A percentile compares a stretch with the other conserved stretches of the same genome.
These are phyloP conservation scores for Herpetospermum pedunculosum DNA, from an alignment of 306 rosid species.

Conservation along the genomic window DNA sequence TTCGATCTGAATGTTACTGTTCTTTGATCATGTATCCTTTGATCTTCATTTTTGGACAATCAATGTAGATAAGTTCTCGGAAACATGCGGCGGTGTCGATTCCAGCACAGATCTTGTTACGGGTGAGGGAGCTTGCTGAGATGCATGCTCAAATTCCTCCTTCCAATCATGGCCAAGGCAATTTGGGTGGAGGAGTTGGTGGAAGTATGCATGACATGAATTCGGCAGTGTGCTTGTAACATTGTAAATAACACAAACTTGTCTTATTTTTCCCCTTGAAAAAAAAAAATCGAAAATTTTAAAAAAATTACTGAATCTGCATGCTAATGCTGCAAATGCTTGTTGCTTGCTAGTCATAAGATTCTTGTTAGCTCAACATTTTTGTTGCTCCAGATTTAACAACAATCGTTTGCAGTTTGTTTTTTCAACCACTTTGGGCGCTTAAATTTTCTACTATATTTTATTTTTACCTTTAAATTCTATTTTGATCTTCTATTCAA, in stretches of 20 bases:
- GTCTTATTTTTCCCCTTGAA: constrained; percentile 14
- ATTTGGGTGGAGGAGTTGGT: constrained; percentile 21
- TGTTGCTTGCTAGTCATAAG: too few species aligned
- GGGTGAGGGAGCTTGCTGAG: constrained; percentile 87
- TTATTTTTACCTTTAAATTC: too few species aligned
- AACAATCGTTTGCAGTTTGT: too few species aligned
- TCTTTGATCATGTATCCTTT: not conserved
- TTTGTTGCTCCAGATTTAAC: too few species aligned
- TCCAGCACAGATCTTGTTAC: constrained; percentile 54
- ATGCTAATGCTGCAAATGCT: too few species aligned
- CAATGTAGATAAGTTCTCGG: constrained; percentile 53
- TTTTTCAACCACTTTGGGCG: too few species aligned
- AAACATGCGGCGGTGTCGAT: constrained; percentile 68
- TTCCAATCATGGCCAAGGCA: constrained; percentile 38
- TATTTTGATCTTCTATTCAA: too few species aligned
- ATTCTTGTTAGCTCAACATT: too few species aligned
- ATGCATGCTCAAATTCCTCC: constrained; percentile 70
- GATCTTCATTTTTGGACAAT: not conserved
- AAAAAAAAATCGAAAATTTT: constrained; percentile 15
- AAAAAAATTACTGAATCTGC: too few species aligned
- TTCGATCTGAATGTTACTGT: not conserved
- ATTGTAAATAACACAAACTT: constrained; percentile 37
- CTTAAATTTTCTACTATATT: too few species aligned
- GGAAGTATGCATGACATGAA: constrained; percentile 29
- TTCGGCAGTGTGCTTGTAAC: constrained; percentile 50